phyloP scores from a whole-genome alignment of 345 rosid genomes.

The Gossypium arboreum region DNA sequence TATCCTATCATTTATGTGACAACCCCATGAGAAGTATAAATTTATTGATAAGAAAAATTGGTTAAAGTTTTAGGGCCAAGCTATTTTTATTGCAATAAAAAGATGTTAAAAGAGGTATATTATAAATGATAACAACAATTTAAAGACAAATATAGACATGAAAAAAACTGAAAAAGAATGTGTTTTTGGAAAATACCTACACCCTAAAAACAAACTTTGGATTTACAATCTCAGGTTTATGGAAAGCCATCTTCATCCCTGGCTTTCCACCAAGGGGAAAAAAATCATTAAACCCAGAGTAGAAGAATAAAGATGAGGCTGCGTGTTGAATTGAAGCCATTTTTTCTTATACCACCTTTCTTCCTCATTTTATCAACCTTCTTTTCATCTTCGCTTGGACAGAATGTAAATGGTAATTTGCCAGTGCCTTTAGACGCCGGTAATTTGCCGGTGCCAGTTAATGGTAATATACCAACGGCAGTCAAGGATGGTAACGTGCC shows the following conservation, averaged over 20 bases:
- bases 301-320: background rate
- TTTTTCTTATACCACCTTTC: background rate
- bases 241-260: background rate
- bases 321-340: background rate
- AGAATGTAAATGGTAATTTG: background rate
- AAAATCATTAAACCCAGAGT: background rate
- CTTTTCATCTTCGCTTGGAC: background rate
- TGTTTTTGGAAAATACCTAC: background rate
- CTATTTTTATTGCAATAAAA: background rate
- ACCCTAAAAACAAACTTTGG: background rate
- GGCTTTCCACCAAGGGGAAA: background rate
- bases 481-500: background rate
- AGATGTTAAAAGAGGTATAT: background rate
- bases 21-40: too few species aligned
- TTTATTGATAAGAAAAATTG: too few species aligned
- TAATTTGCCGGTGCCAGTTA: background rate
- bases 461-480: background rate
- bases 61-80: background rate
- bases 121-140: background rate
- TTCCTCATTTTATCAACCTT: conserved; percentile 4
- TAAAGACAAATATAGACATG: conserved; percentile 6
- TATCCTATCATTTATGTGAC: too few species aligned
- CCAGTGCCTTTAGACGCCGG: background rate
- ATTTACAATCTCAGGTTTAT: background rate
- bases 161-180: background rate